Conservation (phyloP, 148 eudicot species). For the Nyssa sinensis region DNA sequence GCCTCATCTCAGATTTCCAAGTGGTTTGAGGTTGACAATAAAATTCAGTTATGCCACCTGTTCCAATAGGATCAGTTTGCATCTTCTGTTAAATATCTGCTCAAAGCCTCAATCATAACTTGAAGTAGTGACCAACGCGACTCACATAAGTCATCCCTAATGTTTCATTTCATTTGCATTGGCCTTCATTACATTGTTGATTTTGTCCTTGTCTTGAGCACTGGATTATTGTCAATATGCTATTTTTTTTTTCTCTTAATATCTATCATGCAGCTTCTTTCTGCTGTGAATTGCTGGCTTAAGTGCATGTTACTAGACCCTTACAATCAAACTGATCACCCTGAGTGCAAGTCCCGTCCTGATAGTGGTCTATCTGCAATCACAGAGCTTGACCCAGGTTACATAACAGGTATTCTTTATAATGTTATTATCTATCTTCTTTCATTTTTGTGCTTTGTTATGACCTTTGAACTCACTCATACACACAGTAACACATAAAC, state of each 20-base stretch:
- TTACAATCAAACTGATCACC: slow-evolving; percentile 91
- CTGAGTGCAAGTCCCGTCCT: slow-evolving; percentile 96
- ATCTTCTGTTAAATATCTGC: too few species aligned
- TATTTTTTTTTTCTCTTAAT: too few species aligned
- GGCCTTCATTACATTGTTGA: neutral
- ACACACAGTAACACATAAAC: too few species aligned
- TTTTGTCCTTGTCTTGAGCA: neutral
- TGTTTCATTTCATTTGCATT: neutral
- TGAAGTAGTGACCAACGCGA: too few species aligned
- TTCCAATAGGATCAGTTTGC: too few species aligned
- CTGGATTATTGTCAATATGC: neutral
- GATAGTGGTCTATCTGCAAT: slow-evolving; percentile 98
- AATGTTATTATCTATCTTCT: neutral
- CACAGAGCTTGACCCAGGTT: slow-evolving; percentile 97
- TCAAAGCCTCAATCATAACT: too few species aligned
- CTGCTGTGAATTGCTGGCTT: slow-evolving; percentile 98
- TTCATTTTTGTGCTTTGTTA: neutral
- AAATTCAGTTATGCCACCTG: too few species aligned
- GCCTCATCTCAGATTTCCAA: too few species aligned
- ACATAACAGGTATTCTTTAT: slow-evolving; percentile 72
- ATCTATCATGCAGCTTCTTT: slow-evolving; percentile 60
- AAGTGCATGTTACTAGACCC: slow-evolving; percentile 92
- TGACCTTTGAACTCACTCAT: too few species aligned
- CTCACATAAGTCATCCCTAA: neutral
- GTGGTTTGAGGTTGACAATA: too few species aligned